Percentiles rank a stretch among this genome's conserved stretches.
Conservation (phyloP, 208 protist genomes). For the Eutreptiella sp. region DNA sequence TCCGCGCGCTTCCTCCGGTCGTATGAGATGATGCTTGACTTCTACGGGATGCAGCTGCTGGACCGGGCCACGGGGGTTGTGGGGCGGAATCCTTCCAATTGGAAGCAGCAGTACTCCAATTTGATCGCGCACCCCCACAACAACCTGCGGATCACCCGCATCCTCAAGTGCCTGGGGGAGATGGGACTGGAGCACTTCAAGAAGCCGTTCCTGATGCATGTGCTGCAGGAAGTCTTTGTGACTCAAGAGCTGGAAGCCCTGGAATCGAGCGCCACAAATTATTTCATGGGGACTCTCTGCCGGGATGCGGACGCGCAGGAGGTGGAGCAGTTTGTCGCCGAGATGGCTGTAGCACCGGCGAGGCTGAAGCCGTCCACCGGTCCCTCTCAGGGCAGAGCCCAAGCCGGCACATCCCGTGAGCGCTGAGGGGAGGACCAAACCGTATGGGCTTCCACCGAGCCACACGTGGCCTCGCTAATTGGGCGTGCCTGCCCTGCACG, state of each 20-base stretch:
- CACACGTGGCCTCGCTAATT: no score
- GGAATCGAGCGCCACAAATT: no score
- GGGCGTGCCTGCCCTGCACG: no score
- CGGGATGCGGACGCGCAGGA: no score
- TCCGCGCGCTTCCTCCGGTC: conserved; percentile 41
- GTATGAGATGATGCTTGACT: conserved; percentile 60
- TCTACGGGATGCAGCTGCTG: conserved; percentile 56
- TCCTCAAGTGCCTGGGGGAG: conserved; percentile 61
- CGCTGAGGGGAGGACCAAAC: no score
- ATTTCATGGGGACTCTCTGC: no score
- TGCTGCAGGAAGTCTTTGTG: conserved; percentile 45
- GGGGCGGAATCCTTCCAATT: not conserved
- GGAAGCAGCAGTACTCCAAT: conserved; percentile 42
- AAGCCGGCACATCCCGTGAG: no score
- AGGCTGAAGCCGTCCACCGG: no score
- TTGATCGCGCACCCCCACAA: conserved; percentile 48
- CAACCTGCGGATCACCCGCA: conserved; percentile 58
- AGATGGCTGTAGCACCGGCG: no score
- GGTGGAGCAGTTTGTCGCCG: no score
- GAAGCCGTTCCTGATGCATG: conserved; percentile 46
- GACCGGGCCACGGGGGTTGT: conserved; percentile 26
- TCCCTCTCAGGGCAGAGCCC: no score
- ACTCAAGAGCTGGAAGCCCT: not conserved
- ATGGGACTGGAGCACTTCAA: conserved; percentile 54
- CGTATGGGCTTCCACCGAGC: no score